phyloP scores from a whole-genome alignment of 768 basidiomycete species.

The Suillus brevipes region DNA sequence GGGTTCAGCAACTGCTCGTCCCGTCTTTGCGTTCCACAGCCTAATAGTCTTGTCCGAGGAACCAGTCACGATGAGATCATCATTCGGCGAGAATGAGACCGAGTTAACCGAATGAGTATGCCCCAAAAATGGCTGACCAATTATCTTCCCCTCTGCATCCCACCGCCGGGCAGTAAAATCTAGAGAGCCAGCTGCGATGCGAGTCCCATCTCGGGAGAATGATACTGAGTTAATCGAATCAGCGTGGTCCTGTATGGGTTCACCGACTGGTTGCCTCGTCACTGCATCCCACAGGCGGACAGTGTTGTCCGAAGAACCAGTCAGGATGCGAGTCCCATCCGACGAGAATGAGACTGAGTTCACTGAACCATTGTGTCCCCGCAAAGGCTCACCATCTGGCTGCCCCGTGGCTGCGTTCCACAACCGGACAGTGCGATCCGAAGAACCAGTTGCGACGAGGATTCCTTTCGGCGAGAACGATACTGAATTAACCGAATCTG shows the following conservation, averaged over 20 bases:
- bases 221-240: conserved; percentile 9
- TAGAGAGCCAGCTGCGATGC: conserved; percentile 9
- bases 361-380: conserved; percentile 7
- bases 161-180: conserved; percentile 13
- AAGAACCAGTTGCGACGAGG: conserved; percentile 2
- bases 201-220: conserved; percentile 13
- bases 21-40: conserved; percentile 1
- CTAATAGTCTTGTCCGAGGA: conserved; percentile 1
- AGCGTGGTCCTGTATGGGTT: conserved; percentile 7
- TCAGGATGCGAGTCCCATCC: conserved; percentile 17
- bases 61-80: conserved; percentile 9
- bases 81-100: conserved; percentile 19
- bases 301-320: conserved; percentile 20
- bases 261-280: conserved; percentile 4
- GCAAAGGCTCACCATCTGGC: not conserved
- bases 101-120: conserved; percentile 11
- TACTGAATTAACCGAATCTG: not conserved
- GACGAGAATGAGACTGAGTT: conserved; percentile 7
- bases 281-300: conserved; percentile 21
- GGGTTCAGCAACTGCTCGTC: not conserved
- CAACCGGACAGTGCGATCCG: conserved; percentile 5
- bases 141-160: conserved; percentile 12
- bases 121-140: conserved; percentile 9
- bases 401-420: conserved; percentile 8
- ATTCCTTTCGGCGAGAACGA: conserved; percentile 9